Conservation (phyloP, 768 basidiomycete genomes). For the Ramaria sp. region DNA sequence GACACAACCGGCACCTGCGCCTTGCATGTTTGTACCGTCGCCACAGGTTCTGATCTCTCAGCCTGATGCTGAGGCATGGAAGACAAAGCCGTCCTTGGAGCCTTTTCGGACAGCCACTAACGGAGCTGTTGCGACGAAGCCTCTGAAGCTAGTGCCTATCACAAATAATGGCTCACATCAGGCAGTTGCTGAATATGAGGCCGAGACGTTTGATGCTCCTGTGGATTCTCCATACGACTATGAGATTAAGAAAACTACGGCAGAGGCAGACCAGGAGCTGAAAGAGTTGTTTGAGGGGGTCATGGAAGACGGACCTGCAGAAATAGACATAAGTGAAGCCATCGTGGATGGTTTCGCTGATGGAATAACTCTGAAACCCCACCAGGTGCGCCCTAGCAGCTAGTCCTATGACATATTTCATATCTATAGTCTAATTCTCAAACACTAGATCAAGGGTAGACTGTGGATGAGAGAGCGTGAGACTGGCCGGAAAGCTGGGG, state of each 20-base stretch:
- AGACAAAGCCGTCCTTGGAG: background rate
- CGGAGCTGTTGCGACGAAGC: background rate
- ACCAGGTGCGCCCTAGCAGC: slow-evolving; percentile 54
- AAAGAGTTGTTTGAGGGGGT: slow-evolving; percentile 65
- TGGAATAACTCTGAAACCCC: slow-evolving; percentile 63
- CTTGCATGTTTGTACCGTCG: background rate
- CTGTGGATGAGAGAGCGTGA: slow-evolving; percentile 86
- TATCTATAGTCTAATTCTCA: background rate
- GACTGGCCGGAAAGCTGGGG: slow-evolving; percentile 65
- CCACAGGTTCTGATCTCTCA: background rate
- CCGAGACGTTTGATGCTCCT: slow-evolving; percentile 2
- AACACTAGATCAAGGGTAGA: slow-evolving; percentile 19
- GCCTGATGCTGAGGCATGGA: background rate
- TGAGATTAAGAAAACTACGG: slow-evolving; percentile 14
- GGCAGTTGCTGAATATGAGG: background rate
- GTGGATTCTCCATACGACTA: slow-evolving; percentile 2
- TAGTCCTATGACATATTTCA: background rate
- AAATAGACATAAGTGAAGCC: slow-evolving; percentile 50
- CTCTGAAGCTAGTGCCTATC: background rate
- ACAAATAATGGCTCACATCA: background rate
- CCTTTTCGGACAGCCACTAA: background rate
- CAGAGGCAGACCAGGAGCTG: slow-evolving; percentile 68
- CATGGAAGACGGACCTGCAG: slow-evolving; percentile 40
- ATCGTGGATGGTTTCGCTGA: slow-evolving; percentile 70
- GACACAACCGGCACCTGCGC: background rate